Base-by-base conservation (phyloP, 306 rosid species). In the Lathyrus sativus region DNA sequence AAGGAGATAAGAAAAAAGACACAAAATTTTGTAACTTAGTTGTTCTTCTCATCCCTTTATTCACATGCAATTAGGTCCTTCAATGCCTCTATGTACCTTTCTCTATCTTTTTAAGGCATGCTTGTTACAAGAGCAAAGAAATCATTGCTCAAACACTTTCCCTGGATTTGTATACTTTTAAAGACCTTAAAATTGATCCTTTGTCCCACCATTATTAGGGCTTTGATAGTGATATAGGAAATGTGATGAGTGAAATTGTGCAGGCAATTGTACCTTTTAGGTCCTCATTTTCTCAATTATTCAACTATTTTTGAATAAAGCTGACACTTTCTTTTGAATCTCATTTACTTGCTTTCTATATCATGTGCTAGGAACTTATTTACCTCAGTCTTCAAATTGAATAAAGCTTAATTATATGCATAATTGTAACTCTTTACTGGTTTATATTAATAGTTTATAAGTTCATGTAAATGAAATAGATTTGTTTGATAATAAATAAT, bases 261-360 rank as follows among this genome's bases (percentile, higher is more conserved):
- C 72, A 59, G 60, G 49, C 61, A 67, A 65, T 26, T 61, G 67
- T 50, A 42, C 68, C 62, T 64, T 39, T 15, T 7, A 39, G 38
- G 54, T 15, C 56, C 62, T 55, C 54, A 12, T 60, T 45, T 65
- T 73, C 68, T 66, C 82, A 56, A 80, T 80, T 77, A 80, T 84
- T 83, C 74, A 74, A 17, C 80, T 80, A 22, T 14, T 22, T 76
- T 12, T 71, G 46, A 64, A 69, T 73, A 81, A 81, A 81, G 85
- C 82, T 81, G 82, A 69, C 79, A 58, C 8, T 74, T 74, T n/a
- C 74, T 49, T 70, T 64, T 53, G 46, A 62, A 50, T 50, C 42
- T 22, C 35, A 59, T 12, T 50, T 71, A 6, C 28, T 60, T 22
- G 3, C 57, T 66, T 29, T 57, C 74, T 4, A 75, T n/a, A 42